Evolutionary conservation across 257 asterid species (phyloP).

Genomic region (Cordia subcordata): DNA sequence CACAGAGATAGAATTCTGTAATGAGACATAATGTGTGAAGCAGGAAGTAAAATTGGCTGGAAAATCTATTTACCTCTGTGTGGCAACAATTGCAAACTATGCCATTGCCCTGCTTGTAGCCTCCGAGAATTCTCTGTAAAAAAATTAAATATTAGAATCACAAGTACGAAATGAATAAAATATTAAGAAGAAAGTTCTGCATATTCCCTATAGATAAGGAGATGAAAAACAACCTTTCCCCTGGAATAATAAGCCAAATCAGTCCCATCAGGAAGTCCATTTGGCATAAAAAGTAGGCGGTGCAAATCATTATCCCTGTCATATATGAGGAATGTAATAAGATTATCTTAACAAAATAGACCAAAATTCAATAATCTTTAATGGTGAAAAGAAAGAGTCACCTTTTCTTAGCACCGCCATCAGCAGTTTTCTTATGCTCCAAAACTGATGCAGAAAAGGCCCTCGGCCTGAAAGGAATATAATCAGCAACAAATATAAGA

Average conservation of each 20-base stretch:
- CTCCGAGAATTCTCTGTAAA: slow-evolving; percentile 83
- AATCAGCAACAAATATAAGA: slow-evolving; percentile 8
- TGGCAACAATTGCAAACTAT: slow-evolving; percentile 87
- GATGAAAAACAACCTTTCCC: slow-evolving; percentile 72
- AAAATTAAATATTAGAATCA: slow-evolving; percentile 14
- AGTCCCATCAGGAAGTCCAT: slow-evolving; percentile 98
- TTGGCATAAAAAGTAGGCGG: slow-evolving; percentile 85
- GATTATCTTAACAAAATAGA: neutral
- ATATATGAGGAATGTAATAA: slow-evolving; percentile 10
- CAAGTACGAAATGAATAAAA: slow-evolving; percentile 6
- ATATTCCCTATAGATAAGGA: neutral
- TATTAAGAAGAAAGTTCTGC: neutral
- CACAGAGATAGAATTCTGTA: no score
- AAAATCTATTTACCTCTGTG: slow-evolving; percentile 47
- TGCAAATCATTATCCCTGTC: slow-evolving; percentile 94
- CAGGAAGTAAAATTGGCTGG: slow-evolving; percentile 4
- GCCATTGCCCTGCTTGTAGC: slow-evolving; percentile 93
- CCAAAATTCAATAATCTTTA: no score
- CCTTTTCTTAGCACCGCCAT: slow-evolving; percentile 85
- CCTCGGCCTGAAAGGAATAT: slow-evolving; percentile 60
- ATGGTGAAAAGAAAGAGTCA: slow-evolving; percentile 18
- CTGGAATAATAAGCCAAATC: slow-evolving; percentile 88
- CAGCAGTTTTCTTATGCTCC: slow-evolving; percentile 50
- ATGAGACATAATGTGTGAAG: slow-evolving; percentile 3
- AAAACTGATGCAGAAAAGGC: slow-evolving; percentile 34